These are phyloP conservation scores for Naganishia sp. DNA, from an alignment of 1,284 basidiomycete species.

Conservation along the genomic window DNA sequence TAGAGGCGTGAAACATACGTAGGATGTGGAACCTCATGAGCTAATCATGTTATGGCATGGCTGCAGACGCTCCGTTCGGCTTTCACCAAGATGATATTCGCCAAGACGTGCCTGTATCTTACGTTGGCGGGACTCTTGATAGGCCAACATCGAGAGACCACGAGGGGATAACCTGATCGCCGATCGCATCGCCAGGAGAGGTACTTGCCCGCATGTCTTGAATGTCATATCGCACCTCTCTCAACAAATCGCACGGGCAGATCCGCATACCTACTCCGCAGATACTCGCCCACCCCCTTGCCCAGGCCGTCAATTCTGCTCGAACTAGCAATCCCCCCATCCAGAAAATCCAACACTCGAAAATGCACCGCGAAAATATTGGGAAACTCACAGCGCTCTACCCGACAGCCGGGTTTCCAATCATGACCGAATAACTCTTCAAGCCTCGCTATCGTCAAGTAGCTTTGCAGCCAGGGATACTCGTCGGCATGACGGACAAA, in stretches of 20 bases:
- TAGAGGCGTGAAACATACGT: too few relatives aligned
- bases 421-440: constrained; percentile 37
- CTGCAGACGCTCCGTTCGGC: too few relatives aligned
- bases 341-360: constrained; percentile 25
- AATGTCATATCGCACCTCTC: constrained; percentile 17
- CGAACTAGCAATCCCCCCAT: constrained; percentile 30
- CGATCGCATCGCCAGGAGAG: too few relatives aligned
- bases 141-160: too few relatives aligned
- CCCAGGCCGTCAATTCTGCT: constrained; percentile 28
- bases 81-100: too few relatives aligned
- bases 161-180: too few relatives aligned
- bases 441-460: constrained; percentile 35
- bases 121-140: too few relatives aligned
- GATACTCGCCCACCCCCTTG: constrained; percentile 27
- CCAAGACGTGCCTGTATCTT: too few relatives aligned
- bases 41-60: too few relatives aligned
- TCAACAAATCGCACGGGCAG: constrained; percentile 16
- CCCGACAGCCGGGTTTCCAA: constrained; percentile 34
- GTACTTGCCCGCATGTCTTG: too few relatives aligned
- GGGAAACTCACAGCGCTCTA: constrained; percentile 42
- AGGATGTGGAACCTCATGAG: too few relatives aligned
- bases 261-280: constrained; percentile 23
- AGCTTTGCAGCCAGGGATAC: constrained; percentile 36
- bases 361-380: constrained; percentile 37
- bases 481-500: constrained; percentile 39